Conservation (phyloP, 768 basidiomycete genomes). For the Tylopilus felleus region DNA sequence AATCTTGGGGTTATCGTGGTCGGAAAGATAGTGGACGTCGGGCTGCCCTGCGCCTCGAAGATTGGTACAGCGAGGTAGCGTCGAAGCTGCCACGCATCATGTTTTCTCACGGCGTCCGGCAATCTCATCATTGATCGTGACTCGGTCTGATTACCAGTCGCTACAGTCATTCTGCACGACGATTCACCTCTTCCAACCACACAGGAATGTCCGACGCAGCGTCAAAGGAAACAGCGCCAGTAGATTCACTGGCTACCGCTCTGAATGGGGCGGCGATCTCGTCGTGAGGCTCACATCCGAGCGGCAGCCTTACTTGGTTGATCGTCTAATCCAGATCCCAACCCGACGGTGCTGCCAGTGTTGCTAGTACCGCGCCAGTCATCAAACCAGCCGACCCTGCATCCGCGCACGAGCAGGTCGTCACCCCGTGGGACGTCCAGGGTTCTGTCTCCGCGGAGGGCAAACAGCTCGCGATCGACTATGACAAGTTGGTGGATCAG, state of each 20-base stretch:
- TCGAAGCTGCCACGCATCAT: too few relatives aligned
- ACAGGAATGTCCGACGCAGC: conserved; percentile 22
- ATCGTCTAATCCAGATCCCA: conserved; percentile 13
- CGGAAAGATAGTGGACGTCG: too few relatives aligned
- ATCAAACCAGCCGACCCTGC: conserved; percentile 33
- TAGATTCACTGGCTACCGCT: conserved; percentile 27
- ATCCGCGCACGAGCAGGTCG: conserved; percentile 59
- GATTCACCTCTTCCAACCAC: not conserved
- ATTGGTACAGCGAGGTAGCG: too few relatives aligned
- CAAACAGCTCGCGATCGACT: conserved; percentile 90
- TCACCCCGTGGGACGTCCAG: conserved; percentile 98
- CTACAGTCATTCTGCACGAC: not conserved
- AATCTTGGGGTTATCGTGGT: too few relatives aligned
- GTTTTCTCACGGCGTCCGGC: not conserved
- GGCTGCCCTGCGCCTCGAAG: too few relatives aligned
- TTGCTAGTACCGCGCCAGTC: conserved; percentile 21
- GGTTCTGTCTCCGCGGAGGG: conserved; percentile 87
- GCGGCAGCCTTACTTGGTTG: not conserved
- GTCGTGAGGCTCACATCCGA: conserved; percentile 25
- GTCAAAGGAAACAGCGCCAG: conserved; percentile 22
- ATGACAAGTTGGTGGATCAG: conserved; percentile 90
- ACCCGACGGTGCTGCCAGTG: conserved; percentile 1
- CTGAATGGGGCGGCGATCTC: conserved; percentile 28
- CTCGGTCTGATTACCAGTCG: not conserved
- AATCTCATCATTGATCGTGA: not conserved